Base-by-base conservation (phyloP, 768 basidiomycete species). In the Serendipita sp. region DNA sequence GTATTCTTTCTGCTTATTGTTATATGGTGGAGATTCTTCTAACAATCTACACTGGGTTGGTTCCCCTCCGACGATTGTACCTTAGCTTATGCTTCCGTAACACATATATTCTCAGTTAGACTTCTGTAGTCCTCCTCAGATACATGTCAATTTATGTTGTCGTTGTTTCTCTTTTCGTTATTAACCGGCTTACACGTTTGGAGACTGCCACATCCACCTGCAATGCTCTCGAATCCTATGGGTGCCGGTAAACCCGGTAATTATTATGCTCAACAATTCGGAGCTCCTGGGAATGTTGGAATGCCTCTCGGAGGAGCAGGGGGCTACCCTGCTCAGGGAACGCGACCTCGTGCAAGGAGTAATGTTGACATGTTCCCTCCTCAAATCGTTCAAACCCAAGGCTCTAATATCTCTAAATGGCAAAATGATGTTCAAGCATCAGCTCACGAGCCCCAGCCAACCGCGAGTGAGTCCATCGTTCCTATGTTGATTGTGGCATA, bases 1-100 rank as follows among this genome's bases (percentile, higher is more conserved):
- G 46, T 71, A 2, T 63, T 71, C 23, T 70, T 79, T 65, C 71
- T 79, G 67, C 76, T 97, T 67, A 79, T 99, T 68, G 70, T 96
- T 63, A 76, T 98, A 3, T 78, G 74, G 71, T 79, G 76, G 74
- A 70, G 74, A 58, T 77, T 76, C 71, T 77, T 77, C 67, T 76
- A 64, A 65, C n/a, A 29, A 18, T 34, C 27, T 33, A 16, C 48
- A 18, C 48, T 10, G 48, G 18, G 10, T 36, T 60, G 55, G 4
- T 36, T 10, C 55, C 33, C 18, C 27, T 36, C 8, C 27, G 23
- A 11, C 55, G 27, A 11, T 10, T 60, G 55, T 60, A 60, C 10
- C 36, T 60, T 60, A 60, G 23, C 33, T 60, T 60, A 37, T 60
- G 55, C 55, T 10, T 29, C 10, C 34, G 18, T 60, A n/a, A 36